A percentile compares a stretch with the other conserved stretches of the same genome.
These are phyloP conservation scores for Colletotrichum abscissum DNA, from an alignment of 2,329 filamentous ascomycete genomes.

Conservation along the genomic window DNA sequence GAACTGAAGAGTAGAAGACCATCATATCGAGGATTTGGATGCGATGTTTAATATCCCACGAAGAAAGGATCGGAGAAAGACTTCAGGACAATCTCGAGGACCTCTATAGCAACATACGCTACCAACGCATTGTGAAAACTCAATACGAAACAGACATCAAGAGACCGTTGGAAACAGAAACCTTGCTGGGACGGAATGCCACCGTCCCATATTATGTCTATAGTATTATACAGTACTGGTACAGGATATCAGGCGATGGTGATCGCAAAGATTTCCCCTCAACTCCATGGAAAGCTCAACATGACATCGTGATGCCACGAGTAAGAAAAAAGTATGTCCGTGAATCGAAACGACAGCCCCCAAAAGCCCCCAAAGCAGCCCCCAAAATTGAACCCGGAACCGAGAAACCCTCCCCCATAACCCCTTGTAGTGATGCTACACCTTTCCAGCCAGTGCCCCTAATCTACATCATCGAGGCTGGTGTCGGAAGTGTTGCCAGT, in stretches of 20 bases:
- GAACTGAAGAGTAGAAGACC: background rate
- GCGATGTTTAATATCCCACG: background rate
- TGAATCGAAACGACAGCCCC: slow-evolving; percentile 17
- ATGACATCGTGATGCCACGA: slow-evolving; percentile 15
- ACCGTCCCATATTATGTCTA: slow-evolving; percentile 2
- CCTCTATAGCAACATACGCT: background rate
- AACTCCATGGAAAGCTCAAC: slow-evolving; percentile 19
- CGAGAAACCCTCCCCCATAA: background rate
- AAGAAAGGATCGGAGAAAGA: background rate
- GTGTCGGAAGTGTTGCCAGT: slow-evolving; percentile 41
- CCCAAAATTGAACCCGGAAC: background rate
- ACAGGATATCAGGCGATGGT: slow-evolving; percentile 26
- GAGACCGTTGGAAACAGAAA: background rate
- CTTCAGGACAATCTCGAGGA: background rate
- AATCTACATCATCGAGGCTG: slow-evolving; percentile 44
- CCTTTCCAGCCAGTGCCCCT: slow-evolving; percentile 4
- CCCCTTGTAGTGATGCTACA: background rate
- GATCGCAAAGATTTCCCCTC: slow-evolving; percentile 18
- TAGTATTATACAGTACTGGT: slow-evolving; percentile 33
- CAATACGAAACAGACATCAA: background rate
- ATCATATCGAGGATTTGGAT: background rate
- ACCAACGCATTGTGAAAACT: background rate
- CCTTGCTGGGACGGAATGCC: background rate
- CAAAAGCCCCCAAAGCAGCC: background rate
- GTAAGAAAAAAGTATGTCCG: slow-evolving; percentile 24